Conservation (phyloP, 495 filamentous ascomycete genomes). For the Lasiosphaeria hispida region DNA sequence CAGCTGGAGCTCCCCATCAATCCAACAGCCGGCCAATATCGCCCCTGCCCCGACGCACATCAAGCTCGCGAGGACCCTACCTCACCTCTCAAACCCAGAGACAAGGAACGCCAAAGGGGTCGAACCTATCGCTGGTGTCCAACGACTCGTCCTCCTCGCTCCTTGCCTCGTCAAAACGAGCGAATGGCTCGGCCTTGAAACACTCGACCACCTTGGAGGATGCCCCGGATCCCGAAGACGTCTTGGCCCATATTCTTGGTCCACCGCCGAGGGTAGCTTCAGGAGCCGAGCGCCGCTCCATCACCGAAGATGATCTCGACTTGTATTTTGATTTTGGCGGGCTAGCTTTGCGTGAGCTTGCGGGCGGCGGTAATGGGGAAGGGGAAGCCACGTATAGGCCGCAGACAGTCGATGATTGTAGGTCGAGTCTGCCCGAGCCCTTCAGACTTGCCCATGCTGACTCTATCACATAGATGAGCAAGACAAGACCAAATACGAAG, state of each 20-base stretch:
- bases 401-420: slow-evolving; percentile 78
- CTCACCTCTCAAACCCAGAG: slow-evolving; percentile 52
- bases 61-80: slow-evolving; percentile 55
- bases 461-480: slow-evolving; percentile 60
- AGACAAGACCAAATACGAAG: slow-evolving; percentile 86
- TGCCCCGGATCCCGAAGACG: slow-evolving; percentile 67
- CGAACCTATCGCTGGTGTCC: slow-evolving; percentile 62
- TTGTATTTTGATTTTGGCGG: slow-evolving; percentile 74
- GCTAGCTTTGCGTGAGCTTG: slow-evolving; percentile 72
- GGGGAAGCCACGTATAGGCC: slow-evolving; percentile 52
- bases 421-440: slow-evolving; percentile 22
- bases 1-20: slow-evolving; percentile 37
- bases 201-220: slow-evolving; percentile 53
- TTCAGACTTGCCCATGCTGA: slow-evolving; percentile 31
- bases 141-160: slow-evolving; percentile 75
- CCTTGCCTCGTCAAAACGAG: slow-evolving; percentile 54
- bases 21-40: slow-evolving; percentile 65
- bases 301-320: slow-evolving; percentile 42
- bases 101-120: slow-evolving; percentile 53
- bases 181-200: slow-evolving; percentile 66
- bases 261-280: slow-evolving; percentile 29
- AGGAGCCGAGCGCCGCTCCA: slow-evolving; percentile 21
- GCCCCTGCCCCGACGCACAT: slow-evolving; percentile 61
- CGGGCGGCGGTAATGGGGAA: slow-evolving; percentile 41
- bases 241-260: slow-evolving; percentile 70